Evolutionary conservation across 2,329 filamentous ascomycete species (phyloP).

Genomic region (Phyllosticta citribraziliensis): DNA sequence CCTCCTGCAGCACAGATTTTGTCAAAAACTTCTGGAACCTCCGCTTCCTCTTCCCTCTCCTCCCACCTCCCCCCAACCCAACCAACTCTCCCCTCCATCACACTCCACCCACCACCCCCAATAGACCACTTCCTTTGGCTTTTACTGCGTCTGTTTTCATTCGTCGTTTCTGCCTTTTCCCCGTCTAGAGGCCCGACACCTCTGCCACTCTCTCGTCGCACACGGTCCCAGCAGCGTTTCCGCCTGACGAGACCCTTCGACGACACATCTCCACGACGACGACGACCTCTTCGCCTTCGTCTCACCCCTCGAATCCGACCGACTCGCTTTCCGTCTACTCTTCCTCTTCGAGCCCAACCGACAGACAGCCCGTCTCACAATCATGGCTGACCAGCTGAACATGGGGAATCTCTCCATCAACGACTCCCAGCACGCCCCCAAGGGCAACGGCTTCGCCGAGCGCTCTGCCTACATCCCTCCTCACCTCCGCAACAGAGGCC

Average conservation of each 20-base stretch:
- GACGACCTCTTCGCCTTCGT: neutral
- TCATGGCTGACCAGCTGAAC: slow-evolving; percentile 77
- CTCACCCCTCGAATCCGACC: neutral
- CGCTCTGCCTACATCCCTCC: slow-evolving; percentile 76
- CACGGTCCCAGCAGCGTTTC: slow-evolving; percentile 33
- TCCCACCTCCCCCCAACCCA: slow-evolving; percentile 2
- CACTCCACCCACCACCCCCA: slow-evolving; percentile 16
- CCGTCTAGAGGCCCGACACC: slow-evolving; percentile 17
- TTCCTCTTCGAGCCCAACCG: neutral
- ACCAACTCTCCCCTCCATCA: slow-evolving; percentile 8
- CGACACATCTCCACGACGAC: neutral
- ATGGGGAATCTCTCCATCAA: slow-evolving; percentile 66
- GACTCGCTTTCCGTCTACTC: neutral
- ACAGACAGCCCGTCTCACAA: slow-evolving; percentile 23
- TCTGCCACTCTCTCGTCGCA: slow-evolving; percentile 23
- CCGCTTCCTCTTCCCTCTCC: slow-evolving; percentile 12
- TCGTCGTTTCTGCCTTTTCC: slow-evolving; percentile 24
- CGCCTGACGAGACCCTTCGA: slow-evolving; percentile 18
- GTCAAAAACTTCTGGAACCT: slow-evolving; percentile 10
- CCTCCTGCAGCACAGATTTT: slow-evolving; percentile 4
- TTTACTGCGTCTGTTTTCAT: slow-evolving; percentile 29
- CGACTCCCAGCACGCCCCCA: slow-evolving; percentile 51
- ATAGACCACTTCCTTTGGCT: slow-evolving; percentile 23
- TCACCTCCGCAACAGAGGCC: slow-evolving; percentile 54
- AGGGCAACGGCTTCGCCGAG: slow-evolving; percentile 35